Conservation (phyloP, 2,329 filamentous ascomycete genomes). For the Onygenales sp. region DNA sequence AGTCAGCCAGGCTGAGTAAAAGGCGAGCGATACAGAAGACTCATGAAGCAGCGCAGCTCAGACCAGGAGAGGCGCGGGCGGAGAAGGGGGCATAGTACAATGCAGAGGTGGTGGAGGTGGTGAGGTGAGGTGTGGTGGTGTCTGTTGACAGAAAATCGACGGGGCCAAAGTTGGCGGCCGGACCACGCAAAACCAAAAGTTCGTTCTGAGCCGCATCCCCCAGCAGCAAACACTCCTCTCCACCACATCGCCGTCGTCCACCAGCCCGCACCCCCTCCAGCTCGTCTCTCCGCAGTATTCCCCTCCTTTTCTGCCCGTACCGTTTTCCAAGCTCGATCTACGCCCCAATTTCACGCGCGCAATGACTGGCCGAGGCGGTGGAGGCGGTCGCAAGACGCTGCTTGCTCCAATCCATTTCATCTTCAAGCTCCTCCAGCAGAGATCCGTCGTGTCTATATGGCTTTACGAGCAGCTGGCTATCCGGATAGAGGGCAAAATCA, state of each 20-base stretch:
- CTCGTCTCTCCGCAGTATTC: conserved; percentile 2
- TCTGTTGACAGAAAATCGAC: neutral
- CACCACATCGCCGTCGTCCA: neutral
- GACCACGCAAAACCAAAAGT: neutral
- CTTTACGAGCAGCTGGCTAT: conserved; percentile 92
- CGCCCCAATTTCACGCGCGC: conserved; percentile 10
- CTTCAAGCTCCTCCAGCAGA: conserved; percentile 81
- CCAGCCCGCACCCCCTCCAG: conserved; percentile 7
- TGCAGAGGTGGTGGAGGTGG: no score
- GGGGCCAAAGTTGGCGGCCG: neutral
- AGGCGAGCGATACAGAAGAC: neutral
- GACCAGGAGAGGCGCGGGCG: neutral
- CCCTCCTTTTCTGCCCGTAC: neutral
- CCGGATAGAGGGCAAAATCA: conserved; percentile 91
- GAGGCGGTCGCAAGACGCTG: conserved; percentile 56
- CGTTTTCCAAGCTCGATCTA: no score
- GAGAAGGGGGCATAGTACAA: neutral
- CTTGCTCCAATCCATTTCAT: conserved; percentile 79
- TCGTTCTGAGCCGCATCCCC: neutral
- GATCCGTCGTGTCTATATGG: conserved; percentile 87
- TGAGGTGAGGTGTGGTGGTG: neutral
- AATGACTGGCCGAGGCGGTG: conserved; percentile 48
- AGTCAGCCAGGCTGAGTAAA: conserved; percentile 1
- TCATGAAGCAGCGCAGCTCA: neutral
- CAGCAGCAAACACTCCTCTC: neutral